These are phyloP conservation scores for Plantago ovata DNA, from an alignment of 257 asterid genomes.

Conservation along the genomic window DNA sequence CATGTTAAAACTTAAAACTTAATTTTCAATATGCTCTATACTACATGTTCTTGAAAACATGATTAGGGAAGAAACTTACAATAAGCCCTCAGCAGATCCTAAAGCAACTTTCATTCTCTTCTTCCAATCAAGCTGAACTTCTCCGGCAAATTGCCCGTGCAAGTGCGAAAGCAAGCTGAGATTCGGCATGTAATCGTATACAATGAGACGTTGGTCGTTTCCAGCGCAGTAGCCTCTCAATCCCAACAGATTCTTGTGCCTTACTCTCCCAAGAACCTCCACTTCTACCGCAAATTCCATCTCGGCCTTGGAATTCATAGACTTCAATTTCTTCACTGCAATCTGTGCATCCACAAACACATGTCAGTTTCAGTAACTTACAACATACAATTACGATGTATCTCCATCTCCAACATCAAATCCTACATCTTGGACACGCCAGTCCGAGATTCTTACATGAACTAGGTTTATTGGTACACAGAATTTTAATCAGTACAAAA, in stretches of 20 bases:
- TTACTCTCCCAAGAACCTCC: constrained; percentile 78
- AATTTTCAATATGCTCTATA: too few relatives aligned
- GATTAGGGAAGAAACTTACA: constrained; percentile 35
- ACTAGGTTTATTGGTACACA: too few relatives aligned
- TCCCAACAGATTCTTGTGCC: constrained; percentile 78
- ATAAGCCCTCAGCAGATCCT: constrained; percentile 71
- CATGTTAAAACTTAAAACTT: neutral
- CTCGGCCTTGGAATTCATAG: constrained; percentile 82
- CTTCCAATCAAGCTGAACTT: constrained; percentile 68
- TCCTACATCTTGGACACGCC: too few relatives aligned
- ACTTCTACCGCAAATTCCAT: constrained; percentile 92
- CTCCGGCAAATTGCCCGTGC: constrained; percentile 66
- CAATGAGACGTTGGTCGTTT: constrained; percentile 68
- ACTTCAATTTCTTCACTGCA: constrained; percentile 79
- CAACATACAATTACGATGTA: too few relatives aligned
- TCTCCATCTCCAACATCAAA: too few relatives aligned
- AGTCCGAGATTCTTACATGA: too few relatives aligned
- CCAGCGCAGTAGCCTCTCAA: constrained; percentile 78
- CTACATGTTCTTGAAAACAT: neutral
- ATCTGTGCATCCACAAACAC: constrained; percentile 31
- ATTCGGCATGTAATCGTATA: constrained; percentile 86
- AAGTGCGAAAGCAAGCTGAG: constrained; percentile 76
- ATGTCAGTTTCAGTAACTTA: neutral
- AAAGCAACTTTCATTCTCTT: constrained; percentile 62
- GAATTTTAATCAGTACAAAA: too few relatives aligned